These are phyloP conservation scores for Otatea glauca DNA, from an alignment of 176 grass and related monocot species.

Conservation along the genomic window DNA sequence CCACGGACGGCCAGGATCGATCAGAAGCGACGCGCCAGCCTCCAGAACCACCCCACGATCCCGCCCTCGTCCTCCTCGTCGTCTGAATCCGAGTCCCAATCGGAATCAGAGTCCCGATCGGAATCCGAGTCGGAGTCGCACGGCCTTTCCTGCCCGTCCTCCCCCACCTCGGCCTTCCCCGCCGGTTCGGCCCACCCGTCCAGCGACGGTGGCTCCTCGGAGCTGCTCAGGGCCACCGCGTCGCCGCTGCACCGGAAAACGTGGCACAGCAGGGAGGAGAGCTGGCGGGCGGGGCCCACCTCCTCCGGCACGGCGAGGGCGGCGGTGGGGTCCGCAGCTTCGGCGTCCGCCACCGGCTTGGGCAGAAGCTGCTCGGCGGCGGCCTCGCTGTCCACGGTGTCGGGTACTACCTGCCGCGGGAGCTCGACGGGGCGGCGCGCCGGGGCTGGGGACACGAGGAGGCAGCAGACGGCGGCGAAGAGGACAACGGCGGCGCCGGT, in stretches of 20 bases:
- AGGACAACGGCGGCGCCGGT: constrained; percentile 1
- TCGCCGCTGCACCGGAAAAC: constrained; percentile 37
- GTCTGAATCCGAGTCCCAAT: background rate
- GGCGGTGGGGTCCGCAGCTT: background rate
- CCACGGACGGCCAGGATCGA: background rate
- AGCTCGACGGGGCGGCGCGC: constrained; percentile 24
- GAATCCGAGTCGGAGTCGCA: constrained; percentile 14
- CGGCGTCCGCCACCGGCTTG: background rate
- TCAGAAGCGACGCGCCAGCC: constrained; percentile 43
- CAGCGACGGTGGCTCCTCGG: background rate
- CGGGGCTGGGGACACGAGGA: constrained; percentile 28
- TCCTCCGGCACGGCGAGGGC: background rate
- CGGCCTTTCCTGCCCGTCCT: background rate
- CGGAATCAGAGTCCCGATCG: constrained; percentile 52
- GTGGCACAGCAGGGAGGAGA: constrained; percentile 8
- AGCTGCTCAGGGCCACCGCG: background rate
- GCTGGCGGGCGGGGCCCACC: background rate
- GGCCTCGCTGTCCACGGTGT: constrained; percentile 15
- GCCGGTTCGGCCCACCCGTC: background rate
- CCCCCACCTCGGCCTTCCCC: background rate
- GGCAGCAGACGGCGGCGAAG: constrained; percentile 37
- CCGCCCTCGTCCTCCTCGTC: background rate
- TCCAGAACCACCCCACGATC: constrained; percentile 51
- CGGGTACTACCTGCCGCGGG: background rate
- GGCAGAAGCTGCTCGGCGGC: constrained; percentile 10